A percentile compares a stretch with the other conserved stretches of the same genome.
These are phyloP conservation scores for Salix udensis DNA, from an alignment of 345 rosid genomes.

Conservation along the genomic window DNA sequence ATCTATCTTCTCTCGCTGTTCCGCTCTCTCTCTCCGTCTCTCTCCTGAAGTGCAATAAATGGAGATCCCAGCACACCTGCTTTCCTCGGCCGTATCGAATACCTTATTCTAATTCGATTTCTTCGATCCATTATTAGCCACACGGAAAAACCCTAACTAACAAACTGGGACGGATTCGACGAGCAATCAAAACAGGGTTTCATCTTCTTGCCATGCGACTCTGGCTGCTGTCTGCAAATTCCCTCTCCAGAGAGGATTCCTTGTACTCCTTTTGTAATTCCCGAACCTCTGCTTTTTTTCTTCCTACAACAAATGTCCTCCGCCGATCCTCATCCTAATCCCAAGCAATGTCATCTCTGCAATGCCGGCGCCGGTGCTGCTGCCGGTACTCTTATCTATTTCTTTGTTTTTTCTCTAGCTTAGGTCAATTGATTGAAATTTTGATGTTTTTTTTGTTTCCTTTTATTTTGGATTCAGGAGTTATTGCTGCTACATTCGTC, in stretches of 20 bases:
- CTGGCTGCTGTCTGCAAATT: conserved; percentile 51
- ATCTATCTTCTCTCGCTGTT: background rate
- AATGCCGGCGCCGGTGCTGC: conserved; percentile 92
- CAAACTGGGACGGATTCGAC: conserved; percentile 11
- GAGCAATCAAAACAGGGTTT: conserved; percentile 5
- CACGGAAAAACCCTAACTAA: conserved; percentile 15
- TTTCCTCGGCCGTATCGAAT: conserved; percentile 27
- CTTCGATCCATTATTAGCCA: background rate
- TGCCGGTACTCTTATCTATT: conserved; percentile 43
- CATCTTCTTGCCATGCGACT: conserved; percentile 71
- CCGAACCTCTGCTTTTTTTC: conserved; percentile 10
- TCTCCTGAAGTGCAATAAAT: background rate
- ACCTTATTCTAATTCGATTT: background rate
- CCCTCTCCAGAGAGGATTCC: conserved; percentile 72
- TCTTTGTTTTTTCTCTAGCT: background rate
- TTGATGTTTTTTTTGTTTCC: background rate
- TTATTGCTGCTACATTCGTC: conserved; percentile 81
- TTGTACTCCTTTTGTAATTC: background rate
- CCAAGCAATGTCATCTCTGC: conserved; percentile 54
- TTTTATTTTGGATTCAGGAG: conserved; percentile 36
- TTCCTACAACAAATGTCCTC: conserved; percentile 41
- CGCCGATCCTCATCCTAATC: conserved; percentile 30
- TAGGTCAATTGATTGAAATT: background rate
- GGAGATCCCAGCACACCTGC: background rate
- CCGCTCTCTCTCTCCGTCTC: background rate